Percentiles rank a stretch among this genome's conserved stretches.
Evolutionary conservation across 495 filamentous ascomycete genomes (phyloP).

Genomic region (Paragyromitra xinjiangensis): DNA sequence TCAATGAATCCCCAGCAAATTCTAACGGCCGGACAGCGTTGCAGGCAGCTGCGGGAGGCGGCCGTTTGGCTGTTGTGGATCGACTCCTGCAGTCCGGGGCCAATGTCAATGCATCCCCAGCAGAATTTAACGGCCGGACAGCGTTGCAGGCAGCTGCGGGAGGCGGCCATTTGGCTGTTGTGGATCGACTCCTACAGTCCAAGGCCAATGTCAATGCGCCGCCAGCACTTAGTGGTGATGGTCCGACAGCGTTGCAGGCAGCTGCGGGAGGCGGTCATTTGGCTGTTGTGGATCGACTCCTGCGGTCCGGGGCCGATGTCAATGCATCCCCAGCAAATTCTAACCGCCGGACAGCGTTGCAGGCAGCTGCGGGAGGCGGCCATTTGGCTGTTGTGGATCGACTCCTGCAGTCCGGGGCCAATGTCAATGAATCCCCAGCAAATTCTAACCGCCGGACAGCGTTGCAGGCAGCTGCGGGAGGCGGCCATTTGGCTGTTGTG

Average conservation of each 20-base stretch:
- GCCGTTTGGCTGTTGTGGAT: slow-evolving; percentile 27
- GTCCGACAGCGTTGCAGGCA: slow-evolving; percentile 53
- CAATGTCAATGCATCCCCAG: neutral
- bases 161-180: slow-evolving; percentile 21
- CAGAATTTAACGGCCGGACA: neutral
- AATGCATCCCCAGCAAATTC: neutral
- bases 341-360: neutral
- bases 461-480: slow-evolving; percentile 1
- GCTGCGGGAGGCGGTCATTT: slow-evolving; percentile 28
- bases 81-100: neutral
- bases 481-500: slow-evolving; percentile 23
- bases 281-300: slow-evolving; percentile 23
- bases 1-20: neutral
- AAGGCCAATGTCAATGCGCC: slow-evolving; percentile 16
- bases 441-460: neutral
- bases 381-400: neutral
- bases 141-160: slow-evolving; percentile 22
- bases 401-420: neutral
- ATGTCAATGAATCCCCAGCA: neutral
- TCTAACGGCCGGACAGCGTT: slow-evolving; percentile 4
- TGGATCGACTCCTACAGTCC: slow-evolving; percentile 19
- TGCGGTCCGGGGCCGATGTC: neutral
- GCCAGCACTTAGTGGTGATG: slow-evolving; percentile 18
- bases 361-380: neutral
- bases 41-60: slow-evolving; percentile 22